phyloP scores from a whole-genome alignment of 1,139 yeast genomes.

The Diutina siamensis region DNA sequence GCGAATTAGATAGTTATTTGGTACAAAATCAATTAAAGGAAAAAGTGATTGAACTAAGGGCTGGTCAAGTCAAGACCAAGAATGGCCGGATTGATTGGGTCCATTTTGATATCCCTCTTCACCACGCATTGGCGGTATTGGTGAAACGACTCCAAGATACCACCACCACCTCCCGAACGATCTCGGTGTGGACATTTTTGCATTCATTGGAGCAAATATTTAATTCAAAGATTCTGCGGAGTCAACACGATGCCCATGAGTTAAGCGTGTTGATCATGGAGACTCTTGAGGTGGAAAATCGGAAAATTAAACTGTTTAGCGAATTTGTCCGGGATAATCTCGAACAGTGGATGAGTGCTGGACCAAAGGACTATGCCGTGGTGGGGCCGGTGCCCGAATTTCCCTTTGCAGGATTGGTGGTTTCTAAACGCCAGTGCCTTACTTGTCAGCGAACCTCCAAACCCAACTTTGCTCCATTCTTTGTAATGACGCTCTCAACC shows the following conservation, averaged over 20 bases:
- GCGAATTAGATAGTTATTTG: constrained; percentile 20
- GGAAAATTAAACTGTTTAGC: constrained; percentile 12
- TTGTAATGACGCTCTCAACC: constrained; percentile 62
- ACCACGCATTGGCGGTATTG: constrained; percentile 43
- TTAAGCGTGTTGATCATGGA: constrained; percentile 71
- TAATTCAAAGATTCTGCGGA: constrained; percentile 62
- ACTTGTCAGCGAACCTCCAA: constrained; percentile 55
- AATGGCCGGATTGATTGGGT: constrained; percentile 4
- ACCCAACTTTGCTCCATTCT: constrained; percentile 49
- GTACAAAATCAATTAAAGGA: constrained; percentile 14
- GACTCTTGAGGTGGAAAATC: constrained; percentile 60
- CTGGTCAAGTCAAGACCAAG: neutral
- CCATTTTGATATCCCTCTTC: constrained; percentile 35
- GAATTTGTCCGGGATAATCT: constrained; percentile 10
- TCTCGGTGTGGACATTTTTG: constrained; percentile 72
- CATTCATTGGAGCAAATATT: constrained; percentile 68
- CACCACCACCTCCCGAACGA: constrained; percentile 38
- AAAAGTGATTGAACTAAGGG: constrained; percentile 9
- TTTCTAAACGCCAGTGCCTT: constrained; percentile 59
- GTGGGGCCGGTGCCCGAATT: constrained; percentile 35
- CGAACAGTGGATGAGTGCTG: neutral
- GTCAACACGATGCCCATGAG: constrained; percentile 95
- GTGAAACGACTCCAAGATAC: constrained; percentile 54
- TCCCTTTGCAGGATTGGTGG: constrained; percentile 62
- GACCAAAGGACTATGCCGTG: neutral